phyloP scores from a whole-genome alignment of 169 alveolate genomes.

The Amoebophrya sp. region DNA sequence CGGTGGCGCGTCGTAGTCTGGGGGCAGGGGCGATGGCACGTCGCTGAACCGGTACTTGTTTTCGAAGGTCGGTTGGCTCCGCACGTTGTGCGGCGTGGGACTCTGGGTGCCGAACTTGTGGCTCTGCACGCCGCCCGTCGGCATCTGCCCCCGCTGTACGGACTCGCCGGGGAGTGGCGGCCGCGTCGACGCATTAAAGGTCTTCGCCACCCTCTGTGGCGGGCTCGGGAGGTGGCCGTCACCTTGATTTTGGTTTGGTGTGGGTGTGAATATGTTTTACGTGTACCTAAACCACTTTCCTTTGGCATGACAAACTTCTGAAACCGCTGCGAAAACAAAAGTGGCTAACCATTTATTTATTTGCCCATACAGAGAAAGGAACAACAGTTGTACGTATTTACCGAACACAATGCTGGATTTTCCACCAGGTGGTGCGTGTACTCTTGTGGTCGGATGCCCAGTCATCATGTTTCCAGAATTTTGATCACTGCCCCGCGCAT shows the following conservation, averaged over 20 bases:
- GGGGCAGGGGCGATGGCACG: neutral
- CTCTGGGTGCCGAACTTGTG: neutral
- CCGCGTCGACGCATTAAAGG: neutral
- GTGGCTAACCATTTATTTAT: no score
- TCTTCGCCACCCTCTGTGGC: no score
- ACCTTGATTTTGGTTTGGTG: no score
- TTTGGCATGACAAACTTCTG: no score
- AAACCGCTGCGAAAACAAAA: no score
- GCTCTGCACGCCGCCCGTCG: neutral
- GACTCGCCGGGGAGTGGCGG: neutral
- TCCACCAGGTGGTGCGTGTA: neutral
- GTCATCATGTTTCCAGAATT: neutral
- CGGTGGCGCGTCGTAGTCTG: neutral
- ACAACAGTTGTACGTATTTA: neutral
- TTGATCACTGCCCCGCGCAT: neutral
- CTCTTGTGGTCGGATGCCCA: neutral
- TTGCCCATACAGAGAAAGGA: neutral
- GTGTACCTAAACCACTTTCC: no score
- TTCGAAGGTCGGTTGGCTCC: neutral
- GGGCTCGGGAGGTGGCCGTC: no score
- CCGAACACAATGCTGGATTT: neutral
- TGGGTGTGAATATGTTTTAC: no score
- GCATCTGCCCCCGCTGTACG: neutral
- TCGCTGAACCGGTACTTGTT: neutral
- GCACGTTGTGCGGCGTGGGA: neutral